Percentiles rank a stretch among this genome's conserved stretches.
Conservation (phyloP, 257 asterid species). For the Solanum stenotomum region DNA sequence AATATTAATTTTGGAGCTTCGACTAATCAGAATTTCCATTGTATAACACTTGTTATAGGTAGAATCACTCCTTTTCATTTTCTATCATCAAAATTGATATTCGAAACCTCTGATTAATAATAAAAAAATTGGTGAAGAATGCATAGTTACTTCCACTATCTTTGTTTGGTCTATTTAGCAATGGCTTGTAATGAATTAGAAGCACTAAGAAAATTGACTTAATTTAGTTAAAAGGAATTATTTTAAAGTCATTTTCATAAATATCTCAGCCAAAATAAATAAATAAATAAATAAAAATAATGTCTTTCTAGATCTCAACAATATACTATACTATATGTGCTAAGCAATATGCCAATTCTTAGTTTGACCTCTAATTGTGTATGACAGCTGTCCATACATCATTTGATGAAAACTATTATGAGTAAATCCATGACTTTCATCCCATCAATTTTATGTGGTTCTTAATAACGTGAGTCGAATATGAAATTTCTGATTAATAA, state of each 20-base stretch:
- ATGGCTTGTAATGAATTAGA: background rate
- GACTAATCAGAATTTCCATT: background rate
- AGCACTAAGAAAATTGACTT: background rate
- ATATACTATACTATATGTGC: background rate
- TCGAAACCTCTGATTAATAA: rapidly evolving
- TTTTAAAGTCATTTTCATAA: slow-evolving; percentile 6
- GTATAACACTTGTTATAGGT: background rate
- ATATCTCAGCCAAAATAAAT: background rate
- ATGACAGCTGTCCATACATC: background rate
- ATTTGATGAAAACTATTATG: background rate
- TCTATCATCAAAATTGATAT: background rate
- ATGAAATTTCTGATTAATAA: background rate
- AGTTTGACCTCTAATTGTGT: background rate
- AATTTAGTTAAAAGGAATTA: background rate
- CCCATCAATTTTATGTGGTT: background rate
- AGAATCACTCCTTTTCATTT: background rate
- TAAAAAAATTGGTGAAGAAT: background rate
- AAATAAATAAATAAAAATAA: background rate
- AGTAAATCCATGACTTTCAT: background rate
- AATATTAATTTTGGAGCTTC: background rate
- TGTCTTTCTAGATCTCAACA: background rate
- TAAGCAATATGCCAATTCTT: background rate
- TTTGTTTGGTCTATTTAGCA: background rate
- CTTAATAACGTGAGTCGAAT: background rate
- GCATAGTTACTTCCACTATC: slow-evolving; percentile 18